Evolutionary conservation across 73 alveolate species (phyloP), one percentile per base, ranked within the genome.

Genomic region (Paramecium primaurelia): DNA sequence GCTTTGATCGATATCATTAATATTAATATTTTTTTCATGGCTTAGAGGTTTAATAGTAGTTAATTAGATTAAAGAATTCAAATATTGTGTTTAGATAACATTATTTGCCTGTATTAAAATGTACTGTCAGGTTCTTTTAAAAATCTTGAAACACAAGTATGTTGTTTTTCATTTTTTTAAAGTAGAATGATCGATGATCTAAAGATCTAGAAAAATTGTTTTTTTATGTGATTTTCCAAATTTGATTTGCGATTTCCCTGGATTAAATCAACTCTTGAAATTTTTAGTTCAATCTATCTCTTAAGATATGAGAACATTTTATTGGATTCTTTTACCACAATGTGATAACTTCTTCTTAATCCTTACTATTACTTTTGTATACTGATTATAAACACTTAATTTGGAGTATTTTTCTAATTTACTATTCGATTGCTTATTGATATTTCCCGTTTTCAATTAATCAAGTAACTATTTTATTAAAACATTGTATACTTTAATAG

Each of bases 111-210:
- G 12, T 64, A 64, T 64, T 64, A 8, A 34, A 3, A 36, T 4
- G 12, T 44, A 80, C 38, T 64, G 8, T 80, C 91, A 26, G 91
- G 91, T 16, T 80, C 91, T 22, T 80, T 80, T n/a, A 80, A 20
- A 47, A 80, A 80, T 49, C 77, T 80, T n/a, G 77, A 47, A 44
- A 26, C 18, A 25, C 91, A 80, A 25, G 91, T 80, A 38, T 80
- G 45, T 45, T 80, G 45, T 20, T 80, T 80, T 49, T 86, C 95
- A 59, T 92, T 84, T 34, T 92, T 60, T 86, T 92, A 59, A 92
- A 92, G 45, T 92, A 92, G 42, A 92, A 92, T 1, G 93, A 73
- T 86, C 95, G 54, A 16, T 92, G 95, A 49, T 92, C 95, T 16
- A 92, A 37, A 22, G 91, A 54, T 59, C 92, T 88, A 8, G 68